phyloP scores from a whole-genome alignment of 306 rosid genomes.

The Vigna trinervia region DNA sequence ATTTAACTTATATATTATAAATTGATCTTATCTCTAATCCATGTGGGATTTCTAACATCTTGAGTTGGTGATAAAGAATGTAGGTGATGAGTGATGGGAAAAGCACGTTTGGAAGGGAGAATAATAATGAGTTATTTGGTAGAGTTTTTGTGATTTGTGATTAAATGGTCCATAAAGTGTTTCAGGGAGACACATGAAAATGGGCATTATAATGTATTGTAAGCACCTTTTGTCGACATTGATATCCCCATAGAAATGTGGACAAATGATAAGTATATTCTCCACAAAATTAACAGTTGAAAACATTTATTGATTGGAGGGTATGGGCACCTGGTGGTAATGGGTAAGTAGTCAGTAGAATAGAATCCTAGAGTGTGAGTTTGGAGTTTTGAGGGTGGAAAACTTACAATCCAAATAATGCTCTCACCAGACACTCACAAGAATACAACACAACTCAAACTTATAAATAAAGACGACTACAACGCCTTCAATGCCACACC shows the following conservation, averaged over 20 bases:
- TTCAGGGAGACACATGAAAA: conserved; percentile 37
- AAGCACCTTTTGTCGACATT: conserved; percentile 44
- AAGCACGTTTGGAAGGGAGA: neutral
- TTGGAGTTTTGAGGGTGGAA: conserved; percentile 27
- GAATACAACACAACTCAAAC: neutral
- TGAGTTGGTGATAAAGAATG: conserved; percentile 15
- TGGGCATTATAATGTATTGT: conserved; percentile 40
- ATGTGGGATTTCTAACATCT: too few relatives aligned
- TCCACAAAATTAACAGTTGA: conserved; percentile 34
- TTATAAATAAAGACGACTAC: neutral
- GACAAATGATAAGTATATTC: conserved; percentile 49
- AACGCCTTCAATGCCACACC: conserved; percentile 15
- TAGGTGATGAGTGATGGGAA: neutral
- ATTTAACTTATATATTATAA: too few relatives aligned
- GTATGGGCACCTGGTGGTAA: conserved; percentile 33
- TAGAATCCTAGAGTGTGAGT: conserved; percentile 22
- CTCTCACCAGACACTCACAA: conserved; percentile 35
- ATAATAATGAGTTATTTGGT: neutral
- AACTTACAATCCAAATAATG: conserved; percentile 24
- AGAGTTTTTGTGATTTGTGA: neutral
- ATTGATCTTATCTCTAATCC: too few relatives aligned
- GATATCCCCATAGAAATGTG: conserved; percentile 37
- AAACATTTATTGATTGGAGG: conserved; percentile 41
- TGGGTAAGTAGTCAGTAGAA: neutral
- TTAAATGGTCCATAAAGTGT: conserved; percentile 39